phyloP scores from a whole-genome alignment of 2,329 filamentous ascomycete species.

The Fusarium stilboides region DNA sequence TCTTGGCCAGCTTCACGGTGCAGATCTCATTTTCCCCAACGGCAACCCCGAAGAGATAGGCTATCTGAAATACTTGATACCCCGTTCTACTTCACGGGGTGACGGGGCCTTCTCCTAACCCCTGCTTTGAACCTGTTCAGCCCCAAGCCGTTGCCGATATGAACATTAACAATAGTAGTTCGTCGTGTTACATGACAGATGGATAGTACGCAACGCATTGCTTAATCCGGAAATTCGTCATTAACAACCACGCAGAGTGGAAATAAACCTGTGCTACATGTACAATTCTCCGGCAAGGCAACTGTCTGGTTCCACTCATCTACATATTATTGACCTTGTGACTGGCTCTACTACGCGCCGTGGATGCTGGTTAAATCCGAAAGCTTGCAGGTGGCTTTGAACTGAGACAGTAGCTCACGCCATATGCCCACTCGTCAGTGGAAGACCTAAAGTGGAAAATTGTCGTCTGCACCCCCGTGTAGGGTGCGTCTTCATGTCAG shows the following conservation, averaged over 20 bases:
- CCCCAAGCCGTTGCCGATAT: slow-evolving; percentile 5
- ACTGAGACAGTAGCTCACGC: slow-evolving; percentile 36
- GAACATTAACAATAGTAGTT: slow-evolving; percentile 2
- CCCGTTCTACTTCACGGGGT: not conserved
- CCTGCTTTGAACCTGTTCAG: not conserved
- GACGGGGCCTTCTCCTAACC: not conserved
- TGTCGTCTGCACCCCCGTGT: not conserved
- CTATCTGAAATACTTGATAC: not conserved
- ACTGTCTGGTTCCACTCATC: not conserved
- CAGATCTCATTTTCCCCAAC: slow-evolving; percentile 11
- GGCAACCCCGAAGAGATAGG: slow-evolving; percentile 7
- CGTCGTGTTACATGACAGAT: slow-evolving; percentile 30
- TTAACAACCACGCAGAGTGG: too few relatives aligned
- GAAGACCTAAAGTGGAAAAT: slow-evolving; percentile 18
- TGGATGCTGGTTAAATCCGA: not conserved
- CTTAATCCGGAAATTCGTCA: slow-evolving; percentile 4
- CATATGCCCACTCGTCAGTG: slow-evolving; percentile 3
- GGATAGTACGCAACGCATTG: not conserved
- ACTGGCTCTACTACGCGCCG: slow-evolving; percentile 11
- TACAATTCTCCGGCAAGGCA: not conserved
- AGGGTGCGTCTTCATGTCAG: not conserved
- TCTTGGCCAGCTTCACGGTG: not conserved
- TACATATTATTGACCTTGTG: not conserved
- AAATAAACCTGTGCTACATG: not conserved
- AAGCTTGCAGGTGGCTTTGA: slow-evolving; percentile 16